phyloP scores from a whole-genome alignment of 768 basidiomycete genomes.

The Lactifluus piperatus region DNA sequence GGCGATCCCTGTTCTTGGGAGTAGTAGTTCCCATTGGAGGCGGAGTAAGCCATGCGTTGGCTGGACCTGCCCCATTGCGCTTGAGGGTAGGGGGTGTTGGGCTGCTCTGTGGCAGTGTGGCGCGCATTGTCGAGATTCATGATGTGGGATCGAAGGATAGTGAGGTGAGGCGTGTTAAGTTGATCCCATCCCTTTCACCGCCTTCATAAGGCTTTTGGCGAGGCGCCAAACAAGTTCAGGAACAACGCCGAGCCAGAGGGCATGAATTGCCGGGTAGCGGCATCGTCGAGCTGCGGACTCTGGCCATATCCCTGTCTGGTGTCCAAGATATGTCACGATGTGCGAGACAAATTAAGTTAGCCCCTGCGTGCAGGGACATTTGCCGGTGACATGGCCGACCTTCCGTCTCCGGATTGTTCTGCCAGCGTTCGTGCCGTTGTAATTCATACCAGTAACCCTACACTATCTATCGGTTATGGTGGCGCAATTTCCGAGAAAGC shows the following conservation, averaged over 20 bases:
- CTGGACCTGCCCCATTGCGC: slow-evolving; percentile 17
- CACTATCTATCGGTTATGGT: slow-evolving; percentile 8
- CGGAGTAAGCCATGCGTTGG: slow-evolving; percentile 13
- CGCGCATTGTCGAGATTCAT: slow-evolving; percentile 20
- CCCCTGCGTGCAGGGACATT: slow-evolving; percentile 10
- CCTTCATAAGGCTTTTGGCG: slow-evolving; percentile 21
- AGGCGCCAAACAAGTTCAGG: slow-evolving; percentile 19
- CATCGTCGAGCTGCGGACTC: slow-evolving; percentile 16
- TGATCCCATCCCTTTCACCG: neutral
- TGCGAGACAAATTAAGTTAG: slow-evolving; percentile 20
- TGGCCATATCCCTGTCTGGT: slow-evolving; percentile 8
- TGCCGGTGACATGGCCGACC: slow-evolving; percentile 15
- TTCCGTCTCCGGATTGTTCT: slow-evolving; percentile 1
- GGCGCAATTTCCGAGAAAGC: slow-evolving; percentile 1
- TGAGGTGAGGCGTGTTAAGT: slow-evolving; percentile 13
- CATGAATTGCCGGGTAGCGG: slow-evolving; percentile 16
- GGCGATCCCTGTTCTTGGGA: slow-evolving; percentile 10
- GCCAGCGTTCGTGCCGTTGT: slow-evolving; percentile 11
- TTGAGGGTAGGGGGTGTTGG: slow-evolving; percentile 6
- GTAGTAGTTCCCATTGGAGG: slow-evolving; percentile 14
- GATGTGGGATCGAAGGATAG: slow-evolving; percentile 4
- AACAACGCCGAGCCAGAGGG: slow-evolving; percentile 13
- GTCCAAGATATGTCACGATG: slow-evolving; percentile 15
- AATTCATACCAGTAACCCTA: neutral
- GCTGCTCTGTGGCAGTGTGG: slow-evolving; percentile 16